Evolutionary conservation across 2,329 filamentous ascomycete genomes (phyloP).

Genomic region (Xylaria sp.): DNA sequence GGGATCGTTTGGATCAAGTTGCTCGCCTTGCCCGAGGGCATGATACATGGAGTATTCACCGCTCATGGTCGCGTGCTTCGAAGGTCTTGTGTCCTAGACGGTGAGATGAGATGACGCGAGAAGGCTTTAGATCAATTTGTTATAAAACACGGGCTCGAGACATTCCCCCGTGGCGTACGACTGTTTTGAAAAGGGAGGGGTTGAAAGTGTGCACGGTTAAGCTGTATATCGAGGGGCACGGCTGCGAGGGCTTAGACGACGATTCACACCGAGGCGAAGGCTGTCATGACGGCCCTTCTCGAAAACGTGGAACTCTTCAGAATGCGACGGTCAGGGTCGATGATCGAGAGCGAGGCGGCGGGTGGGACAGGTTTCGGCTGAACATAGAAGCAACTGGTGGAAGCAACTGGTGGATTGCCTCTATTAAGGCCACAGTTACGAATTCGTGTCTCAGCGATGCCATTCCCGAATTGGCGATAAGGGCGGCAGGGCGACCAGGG

Average conservation of each 20-base stretch:
- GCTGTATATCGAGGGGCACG: constrained; percentile 7
- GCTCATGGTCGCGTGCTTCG: constrained; percentile 49
- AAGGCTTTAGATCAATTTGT: neutral
- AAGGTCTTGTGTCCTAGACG: neutral
- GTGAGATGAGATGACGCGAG: neutral
- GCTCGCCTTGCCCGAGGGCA: constrained; percentile 61
- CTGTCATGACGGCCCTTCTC: constrained; percentile 15
- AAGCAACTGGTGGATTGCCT: neutral
- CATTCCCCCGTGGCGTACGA: neutral
- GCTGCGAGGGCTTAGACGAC: neutral
- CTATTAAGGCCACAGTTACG: constrained; percentile 37
- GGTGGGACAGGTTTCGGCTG: neutral
- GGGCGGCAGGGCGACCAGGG: neutral
- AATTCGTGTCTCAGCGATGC: constrained; percentile 27
- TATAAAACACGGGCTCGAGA: neutral
- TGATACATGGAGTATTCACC: constrained; percentile 64
- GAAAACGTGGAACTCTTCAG: neutral
- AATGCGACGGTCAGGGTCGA: neutral
- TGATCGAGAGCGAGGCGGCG: no score
- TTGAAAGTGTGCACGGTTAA: neutral
- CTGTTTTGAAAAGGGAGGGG: neutral
- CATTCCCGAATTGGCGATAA: constrained; percentile 31
- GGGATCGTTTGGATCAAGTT: constrained; percentile 60
- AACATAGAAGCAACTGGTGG: neutral
- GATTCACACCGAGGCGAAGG: constrained; percentile 11